Percentiles rank a stretch among this genome's conserved stretches.
Conservation (phyloP, 1,284 basidiomycete species). For the Irpex sp. region DNA sequence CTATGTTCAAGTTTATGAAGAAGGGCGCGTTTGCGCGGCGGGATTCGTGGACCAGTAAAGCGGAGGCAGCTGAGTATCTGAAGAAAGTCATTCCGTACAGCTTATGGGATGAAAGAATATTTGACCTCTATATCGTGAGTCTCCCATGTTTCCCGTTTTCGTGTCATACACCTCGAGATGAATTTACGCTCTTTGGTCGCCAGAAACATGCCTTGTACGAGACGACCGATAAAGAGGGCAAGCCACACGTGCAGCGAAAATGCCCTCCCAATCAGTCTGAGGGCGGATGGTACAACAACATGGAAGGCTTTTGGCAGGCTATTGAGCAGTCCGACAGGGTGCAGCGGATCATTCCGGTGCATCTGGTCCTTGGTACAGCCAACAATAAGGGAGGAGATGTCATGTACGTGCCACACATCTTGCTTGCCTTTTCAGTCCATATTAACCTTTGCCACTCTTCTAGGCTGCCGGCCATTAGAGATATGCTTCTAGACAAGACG, state of each 20-base stretch:
- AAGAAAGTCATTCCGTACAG: background rate
- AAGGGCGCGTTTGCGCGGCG: background rate
- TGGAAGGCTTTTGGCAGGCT: background rate
- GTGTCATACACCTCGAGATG: too few relatives aligned
- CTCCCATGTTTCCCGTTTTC: background rate
- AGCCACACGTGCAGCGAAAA: background rate
- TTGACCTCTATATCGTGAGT: background rate
- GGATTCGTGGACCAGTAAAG: slow-evolving; percentile 2
- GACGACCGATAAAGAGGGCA: background rate
- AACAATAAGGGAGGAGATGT: background rate
- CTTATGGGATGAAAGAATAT: slow-evolving; percentile 4
- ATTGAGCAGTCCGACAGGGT: background rate
- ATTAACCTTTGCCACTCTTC: background rate
- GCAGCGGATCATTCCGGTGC: background rate
- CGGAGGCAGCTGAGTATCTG: background rate
- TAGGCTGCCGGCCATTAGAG: background rate
- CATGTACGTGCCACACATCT: background rate
- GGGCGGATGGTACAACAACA: background rate
- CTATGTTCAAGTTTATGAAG: background rate
- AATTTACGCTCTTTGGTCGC: too few relatives aligned
- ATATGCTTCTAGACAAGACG: background rate
- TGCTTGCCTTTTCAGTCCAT: background rate
- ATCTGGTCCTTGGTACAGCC: background rate
- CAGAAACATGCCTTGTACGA: background rate
- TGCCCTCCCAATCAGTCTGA: background rate